Evolutionary conservation across 2,329 filamentous ascomycete genomes (phyloP), one percentile per base, ranked within the genome.

Genomic region (Ophiostoma tasmaniense): DNA sequence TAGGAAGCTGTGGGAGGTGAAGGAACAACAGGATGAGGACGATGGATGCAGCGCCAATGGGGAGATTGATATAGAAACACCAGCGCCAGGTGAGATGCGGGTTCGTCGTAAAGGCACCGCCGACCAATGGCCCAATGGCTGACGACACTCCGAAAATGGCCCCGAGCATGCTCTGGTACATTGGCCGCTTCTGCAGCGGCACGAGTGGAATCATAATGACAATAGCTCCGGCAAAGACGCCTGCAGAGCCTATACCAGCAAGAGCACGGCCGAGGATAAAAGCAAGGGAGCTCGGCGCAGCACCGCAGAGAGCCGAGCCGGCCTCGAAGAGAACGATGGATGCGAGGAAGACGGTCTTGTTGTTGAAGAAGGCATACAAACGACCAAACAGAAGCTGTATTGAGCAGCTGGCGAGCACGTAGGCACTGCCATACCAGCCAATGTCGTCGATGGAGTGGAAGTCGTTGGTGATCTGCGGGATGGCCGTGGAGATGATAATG

Each of bases 191-290:
- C 70, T 75, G 74, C 39, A 79, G 69, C 2, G 78, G 78, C 6
- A 79, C 75, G 22, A 42, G 72, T 45, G 77, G 77, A 17, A 79
- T 76, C 39, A 79, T 75, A 22, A 76, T 73, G 14, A 76, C 73
- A 50, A 79, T 76, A 71, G 74, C 75, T 10, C 79, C 79, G 5
- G 77, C 75, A 66, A 80, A 79, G 70, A 81, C 78, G 39, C 80
- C 79, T 0, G 77, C 77, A 0, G 76, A 74, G 2, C 80, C 79
- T 1, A 79, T 67, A 8, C 80, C 80, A 28, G 79, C 76, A 30
- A 81, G 75, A 55, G 78, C 80, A n/a, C 80, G 76, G 11, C 80
- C 80, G 62, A 81, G 42, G 37, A 81, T 81, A 66, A 81, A 78
- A n/a, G 77, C 78, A 33, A 77, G 72, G 4, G 78, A 80, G 68